Conservation (phyloP, 352 stramenopile species). For the Phytophthora megakarya region DNA sequence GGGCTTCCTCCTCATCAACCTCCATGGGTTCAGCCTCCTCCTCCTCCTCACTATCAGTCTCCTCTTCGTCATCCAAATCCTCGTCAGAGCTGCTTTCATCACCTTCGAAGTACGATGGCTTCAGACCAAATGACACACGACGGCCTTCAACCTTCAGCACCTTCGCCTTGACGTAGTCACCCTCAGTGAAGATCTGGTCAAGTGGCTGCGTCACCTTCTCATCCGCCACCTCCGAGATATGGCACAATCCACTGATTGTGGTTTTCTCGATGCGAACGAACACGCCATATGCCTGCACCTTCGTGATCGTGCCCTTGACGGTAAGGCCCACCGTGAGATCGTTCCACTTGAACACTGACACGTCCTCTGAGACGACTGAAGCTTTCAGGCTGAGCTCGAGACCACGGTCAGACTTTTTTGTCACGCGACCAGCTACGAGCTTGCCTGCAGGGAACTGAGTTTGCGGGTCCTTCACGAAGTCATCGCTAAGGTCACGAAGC, state of each 20-base stretch:
- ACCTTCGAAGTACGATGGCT: slow-evolving; percentile 96
- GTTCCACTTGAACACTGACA: slow-evolving; percentile 84
- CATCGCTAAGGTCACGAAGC: slow-evolving; percentile 95
- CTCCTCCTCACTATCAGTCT: slow-evolving; percentile 55
- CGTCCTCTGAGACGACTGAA: slow-evolving; percentile 91
- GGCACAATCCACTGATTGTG: slow-evolving; percentile 94
- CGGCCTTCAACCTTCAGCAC: slow-evolving; percentile 94
- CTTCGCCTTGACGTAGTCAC: slow-evolving; percentile 97
- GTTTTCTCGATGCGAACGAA: slow-evolving; percentile 97
- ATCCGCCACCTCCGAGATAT: slow-evolving; percentile 96
- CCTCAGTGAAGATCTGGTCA: slow-evolving; percentile 92
- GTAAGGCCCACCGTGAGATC: slow-evolving; percentile 91
- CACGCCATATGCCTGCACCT: slow-evolving; percentile 95
- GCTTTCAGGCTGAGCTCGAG: slow-evolving; percentile 95
- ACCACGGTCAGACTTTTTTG: slow-evolving; percentile 77
- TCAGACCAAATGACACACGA: slow-evolving; percentile 95
- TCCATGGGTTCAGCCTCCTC: slow-evolving; percentile 54
- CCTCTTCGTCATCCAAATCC: slow-evolving; percentile 75
- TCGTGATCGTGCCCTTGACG: slow-evolving; percentile 95
- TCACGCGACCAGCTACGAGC: slow-evolving; percentile 95
- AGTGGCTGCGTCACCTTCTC: slow-evolving; percentile 93
- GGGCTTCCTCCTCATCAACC: slow-evolving; percentile 57
- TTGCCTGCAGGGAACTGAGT: slow-evolving; percentile 91
- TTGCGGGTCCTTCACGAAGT: slow-evolving; percentile 93
- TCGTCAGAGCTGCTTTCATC: slow-evolving; percentile 91